phyloP scores from a whole-genome alignment of 2,329 filamentous ascomycete species.

The Trichoderma endophyticum region DNA sequence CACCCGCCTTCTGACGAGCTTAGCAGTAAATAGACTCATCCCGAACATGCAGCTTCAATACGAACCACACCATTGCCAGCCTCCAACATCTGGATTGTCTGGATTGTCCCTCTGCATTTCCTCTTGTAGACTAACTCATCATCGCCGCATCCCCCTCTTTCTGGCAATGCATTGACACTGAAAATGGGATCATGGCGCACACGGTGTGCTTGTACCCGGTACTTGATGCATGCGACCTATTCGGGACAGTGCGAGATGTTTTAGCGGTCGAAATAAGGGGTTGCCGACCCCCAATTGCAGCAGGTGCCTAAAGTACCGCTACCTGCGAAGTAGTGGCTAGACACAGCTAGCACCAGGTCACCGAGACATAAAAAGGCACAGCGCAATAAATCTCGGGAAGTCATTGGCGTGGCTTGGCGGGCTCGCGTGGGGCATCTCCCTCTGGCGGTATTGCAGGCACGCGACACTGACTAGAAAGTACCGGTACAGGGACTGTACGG shows the following conservation, averaged over 20 bases:
- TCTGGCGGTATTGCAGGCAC: slow-evolving; percentile 15
- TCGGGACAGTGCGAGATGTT: neutral
- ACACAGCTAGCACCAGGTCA: neutral
- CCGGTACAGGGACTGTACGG: neutral
- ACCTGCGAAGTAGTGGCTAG: neutral
- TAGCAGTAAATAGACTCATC: neutral
- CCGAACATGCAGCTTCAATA: neutral
- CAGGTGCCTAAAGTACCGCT: neutral
- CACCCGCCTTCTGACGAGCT: neutral
- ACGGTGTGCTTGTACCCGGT: neutral
- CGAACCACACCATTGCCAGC: neutral
- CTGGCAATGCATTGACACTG: neutral
- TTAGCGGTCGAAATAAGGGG: neutral
- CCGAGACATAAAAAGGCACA: neutral
- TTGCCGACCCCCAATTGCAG: neutral
- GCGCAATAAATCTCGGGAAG: neutral
- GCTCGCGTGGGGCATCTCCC: slow-evolving; percentile 1
- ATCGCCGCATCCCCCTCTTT: neutral
- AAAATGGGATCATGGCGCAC: neutral
- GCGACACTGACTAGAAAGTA: slow-evolving; percentile 15
- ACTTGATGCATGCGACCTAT: neutral
- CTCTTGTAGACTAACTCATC: neutral
- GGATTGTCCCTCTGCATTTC: neutral
- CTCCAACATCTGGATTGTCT: neutral
- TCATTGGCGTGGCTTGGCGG: slow-evolving; percentile 2